phyloP scores from a whole-genome alignment of 208 protist genomes.

The Crithidia expoeki region DNA sequence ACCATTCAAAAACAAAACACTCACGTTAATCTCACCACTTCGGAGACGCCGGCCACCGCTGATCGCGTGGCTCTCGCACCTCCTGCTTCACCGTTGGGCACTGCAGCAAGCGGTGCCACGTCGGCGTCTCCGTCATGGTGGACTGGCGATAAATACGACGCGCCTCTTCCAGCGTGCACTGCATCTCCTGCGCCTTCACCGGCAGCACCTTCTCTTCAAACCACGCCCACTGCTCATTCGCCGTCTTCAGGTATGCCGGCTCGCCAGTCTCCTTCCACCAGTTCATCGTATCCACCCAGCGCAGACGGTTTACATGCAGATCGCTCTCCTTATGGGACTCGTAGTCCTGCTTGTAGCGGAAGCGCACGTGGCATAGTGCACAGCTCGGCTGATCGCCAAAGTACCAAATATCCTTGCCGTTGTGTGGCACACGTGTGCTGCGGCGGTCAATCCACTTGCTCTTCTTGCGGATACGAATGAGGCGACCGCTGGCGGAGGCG shows the following conservation, averaged over 20 bases:
- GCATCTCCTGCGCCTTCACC: slow-evolving; percentile 58
- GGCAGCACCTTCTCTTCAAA: slow-evolving; percentile 76
- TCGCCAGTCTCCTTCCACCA: slow-evolving; percentile 85
- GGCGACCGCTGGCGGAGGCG: slow-evolving; percentile 72
- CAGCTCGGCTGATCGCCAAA: slow-evolving; percentile 91
- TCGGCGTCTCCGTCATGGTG: slow-evolving; percentile 65
- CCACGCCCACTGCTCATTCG: slow-evolving; percentile 71
- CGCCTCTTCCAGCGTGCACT: slow-evolving; percentile 61
- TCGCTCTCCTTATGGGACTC: slow-evolving; percentile 91
- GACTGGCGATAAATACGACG: slow-evolving; percentile 52
- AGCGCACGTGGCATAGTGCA: slow-evolving; percentile 87
- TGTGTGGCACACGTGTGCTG: slow-evolving; percentile 82
- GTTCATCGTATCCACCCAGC: slow-evolving; percentile 87
- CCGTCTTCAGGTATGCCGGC: slow-evolving; percentile 59
- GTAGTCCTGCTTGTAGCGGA: slow-evolving; percentile 92
- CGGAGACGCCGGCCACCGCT: slow-evolving; percentile 89
- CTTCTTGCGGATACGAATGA: slow-evolving; percentile 91
- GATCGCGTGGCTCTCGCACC: slow-evolving; percentile 87
- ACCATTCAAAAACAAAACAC: not conserved
- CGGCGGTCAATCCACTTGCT: slow-evolving; percentile 88
- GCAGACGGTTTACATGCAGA: slow-evolving; percentile 79
- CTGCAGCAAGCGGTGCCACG: slow-evolving; percentile 75
- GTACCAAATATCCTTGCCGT: slow-evolving; percentile 85
- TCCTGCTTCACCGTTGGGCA: slow-evolving; percentile 62
- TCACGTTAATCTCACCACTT: slow-evolving; percentile 63